phyloP scores from a whole-genome alignment of 1,284 basidiomycete genomes.

The Ceratorhiza oryzae-sativae region DNA sequence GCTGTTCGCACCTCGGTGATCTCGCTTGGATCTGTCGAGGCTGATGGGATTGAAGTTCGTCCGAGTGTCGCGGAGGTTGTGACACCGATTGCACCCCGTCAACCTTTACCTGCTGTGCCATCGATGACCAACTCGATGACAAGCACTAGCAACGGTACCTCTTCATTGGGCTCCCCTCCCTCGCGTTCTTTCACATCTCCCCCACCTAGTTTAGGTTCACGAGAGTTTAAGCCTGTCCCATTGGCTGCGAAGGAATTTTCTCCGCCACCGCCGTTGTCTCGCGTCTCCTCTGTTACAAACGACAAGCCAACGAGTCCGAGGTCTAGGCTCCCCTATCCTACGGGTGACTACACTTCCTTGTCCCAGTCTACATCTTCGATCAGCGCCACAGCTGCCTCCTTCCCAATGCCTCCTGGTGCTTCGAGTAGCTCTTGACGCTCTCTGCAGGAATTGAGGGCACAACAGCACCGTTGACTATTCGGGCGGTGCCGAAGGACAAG shows the following conservation, averaged over 20 bases:
- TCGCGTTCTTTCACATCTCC: conserved; percentile 13
- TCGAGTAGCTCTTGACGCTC: conserved; percentile 33
- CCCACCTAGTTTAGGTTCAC: conserved; percentile 6
- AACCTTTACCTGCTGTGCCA: conserved; percentile 21
- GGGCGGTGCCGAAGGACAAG: conserved; percentile 16
- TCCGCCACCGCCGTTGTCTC: conserved; percentile 20
- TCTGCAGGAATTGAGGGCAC: background rate
- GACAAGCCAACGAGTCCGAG: conserved; percentile 16
- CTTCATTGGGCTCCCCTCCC: conserved; percentile 22
- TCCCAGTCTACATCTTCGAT: conserved; percentile 55
- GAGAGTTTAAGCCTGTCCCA: conserved; percentile 35
- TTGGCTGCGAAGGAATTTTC: conserved; percentile 29
- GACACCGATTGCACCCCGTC: conserved; percentile 25
- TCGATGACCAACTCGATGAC: conserved; percentile 19
- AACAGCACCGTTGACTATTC: conserved; percentile 26
- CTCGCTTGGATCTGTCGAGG: conserved; percentile 33
- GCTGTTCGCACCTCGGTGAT: conserved; percentile 34
- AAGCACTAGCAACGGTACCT: background rate
- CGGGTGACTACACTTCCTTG: conserved; percentile 72
- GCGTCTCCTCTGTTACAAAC: conserved; percentile 7
- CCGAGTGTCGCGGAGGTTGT: conserved; percentile 35
- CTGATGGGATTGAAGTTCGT: conserved; percentile 30
- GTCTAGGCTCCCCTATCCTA: conserved; percentile 72
- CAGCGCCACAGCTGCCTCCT: conserved; percentile 41
- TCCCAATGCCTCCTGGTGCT: conserved; percentile 38